Conservation (phyloP, 352 stramenopile genomes). For the Pythium phragmiticola region DNA sequence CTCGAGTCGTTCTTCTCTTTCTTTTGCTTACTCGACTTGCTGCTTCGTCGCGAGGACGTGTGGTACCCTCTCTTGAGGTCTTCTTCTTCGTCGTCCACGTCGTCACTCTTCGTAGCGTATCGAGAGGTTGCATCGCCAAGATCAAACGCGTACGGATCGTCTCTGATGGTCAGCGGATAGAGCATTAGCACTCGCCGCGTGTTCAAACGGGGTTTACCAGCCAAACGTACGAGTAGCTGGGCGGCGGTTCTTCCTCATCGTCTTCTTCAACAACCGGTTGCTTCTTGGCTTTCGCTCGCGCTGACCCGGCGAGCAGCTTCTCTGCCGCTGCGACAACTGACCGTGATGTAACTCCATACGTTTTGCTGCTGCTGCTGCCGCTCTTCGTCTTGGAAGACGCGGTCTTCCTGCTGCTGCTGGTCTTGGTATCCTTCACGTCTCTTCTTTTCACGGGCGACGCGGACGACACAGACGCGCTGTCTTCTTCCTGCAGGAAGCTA, state of each 20-base stretch:
- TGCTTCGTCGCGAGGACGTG: neutral
- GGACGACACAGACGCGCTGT: conserved; percentile 44
- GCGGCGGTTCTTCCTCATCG: conserved; percentile 42
- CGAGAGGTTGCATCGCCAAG: conserved; percentile 35
- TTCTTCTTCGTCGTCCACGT: conserved; percentile 26
- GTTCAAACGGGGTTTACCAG: neutral
- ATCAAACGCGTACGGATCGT: conserved; percentile 78
- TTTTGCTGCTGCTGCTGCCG: neutral
- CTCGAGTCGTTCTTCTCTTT: conserved; percentile 17
- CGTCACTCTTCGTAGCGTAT: conserved; percentile 26
- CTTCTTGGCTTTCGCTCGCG: conserved; percentile 28
- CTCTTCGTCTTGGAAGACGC: neutral
- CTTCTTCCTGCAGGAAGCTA: conserved; percentile 63
- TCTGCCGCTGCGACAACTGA: conserved; percentile 48
- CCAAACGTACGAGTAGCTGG: conserved; percentile 46
- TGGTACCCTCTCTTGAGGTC: conserved; percentile 1
- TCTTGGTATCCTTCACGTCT: conserved; percentile 20
- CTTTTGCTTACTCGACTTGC: conserved; percentile 19
- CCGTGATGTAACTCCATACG: conserved; percentile 20
- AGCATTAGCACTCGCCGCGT: neutral
- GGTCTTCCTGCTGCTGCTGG: conserved; percentile 4
- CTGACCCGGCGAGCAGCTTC: conserved; percentile 51
- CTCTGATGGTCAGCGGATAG: conserved; percentile 22
- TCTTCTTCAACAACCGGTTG: conserved; percentile 24
- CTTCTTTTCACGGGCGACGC: conserved; percentile 25